phyloP scores from a whole-genome alignment of 805 yeast genomes.

The Lipomyces sp. region DNA sequence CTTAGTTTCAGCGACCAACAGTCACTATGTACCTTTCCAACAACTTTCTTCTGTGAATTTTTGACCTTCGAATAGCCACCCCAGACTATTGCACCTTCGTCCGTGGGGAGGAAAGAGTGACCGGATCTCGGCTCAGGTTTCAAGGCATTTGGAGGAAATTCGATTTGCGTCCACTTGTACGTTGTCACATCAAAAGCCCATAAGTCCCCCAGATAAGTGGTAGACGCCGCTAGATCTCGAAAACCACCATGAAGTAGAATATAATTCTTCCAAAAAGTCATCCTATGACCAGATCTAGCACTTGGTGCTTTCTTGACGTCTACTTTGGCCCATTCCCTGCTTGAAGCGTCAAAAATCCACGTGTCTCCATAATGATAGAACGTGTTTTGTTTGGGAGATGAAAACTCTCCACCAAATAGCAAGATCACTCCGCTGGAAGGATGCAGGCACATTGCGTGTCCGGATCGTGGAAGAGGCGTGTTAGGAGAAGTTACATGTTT shows the following conservation, averaged over 20 bases:
- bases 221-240: conserved; percentile 78
- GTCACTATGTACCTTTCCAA: conserved; percentile 85
- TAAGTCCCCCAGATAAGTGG: conserved; percentile 78
- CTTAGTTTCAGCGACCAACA: conserved; percentile 87
- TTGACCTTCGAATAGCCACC: conserved; percentile 95
- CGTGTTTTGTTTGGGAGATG: conserved; percentile 92
- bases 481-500: conserved; percentile 73
- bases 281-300: conserved; percentile 88
- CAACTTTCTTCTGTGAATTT: conserved; percentile 76
- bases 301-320: conserved; percentile 69
- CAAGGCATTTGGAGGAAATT: conserved; percentile 75
- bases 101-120: conserved; percentile 73
- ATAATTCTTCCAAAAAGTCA: conserved; percentile 88
- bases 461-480: conserved; percentile 87
- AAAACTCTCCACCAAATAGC: conserved; percentile 94
- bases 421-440: conserved; percentile 75
- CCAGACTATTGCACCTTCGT: conserved; percentile 79
- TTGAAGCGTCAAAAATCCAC: conserved; percentile 82
- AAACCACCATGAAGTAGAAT: conserved; percentile 88
- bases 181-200: conserved; percentile 91
- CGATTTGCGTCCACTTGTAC: conserved; percentile 88
- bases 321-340: conserved; percentile 86
- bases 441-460: conserved; percentile 91
- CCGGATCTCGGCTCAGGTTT: conserved; percentile 92
- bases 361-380: conserved; percentile 96